Evolutionary conservation across 306 rosid genomes (phyloP).

Genomic region (Oemleria cerasiformis): DNA sequence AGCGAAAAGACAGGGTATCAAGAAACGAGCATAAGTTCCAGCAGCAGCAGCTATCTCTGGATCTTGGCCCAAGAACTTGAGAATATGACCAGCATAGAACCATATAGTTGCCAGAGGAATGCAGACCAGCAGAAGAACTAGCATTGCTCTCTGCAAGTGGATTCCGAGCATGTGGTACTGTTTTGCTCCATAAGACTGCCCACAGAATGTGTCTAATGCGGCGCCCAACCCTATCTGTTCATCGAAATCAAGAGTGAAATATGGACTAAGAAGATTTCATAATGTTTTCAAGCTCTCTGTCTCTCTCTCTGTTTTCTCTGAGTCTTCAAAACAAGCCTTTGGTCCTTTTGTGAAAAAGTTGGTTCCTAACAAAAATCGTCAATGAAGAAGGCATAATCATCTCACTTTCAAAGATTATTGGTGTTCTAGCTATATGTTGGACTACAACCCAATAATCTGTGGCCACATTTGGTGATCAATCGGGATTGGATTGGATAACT

Average conservation of each 20-base stretch:
- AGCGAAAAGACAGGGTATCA: constrained; percentile 35
- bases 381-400: no score
- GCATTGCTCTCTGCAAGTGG: constrained; percentile 40
- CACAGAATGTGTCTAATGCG: constrained; percentile 44
- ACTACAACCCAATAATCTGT: no score
- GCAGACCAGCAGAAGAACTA: constrained; percentile 34
- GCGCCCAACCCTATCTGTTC: constrained; percentile 39
- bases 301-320: no score
- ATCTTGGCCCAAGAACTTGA: constrained; percentile 33
- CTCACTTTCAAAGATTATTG: no score
- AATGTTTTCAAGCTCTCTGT: no score
- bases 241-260: neutral
- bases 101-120: constrained; percentile 29
- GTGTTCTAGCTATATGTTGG: no score
- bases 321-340: no score
- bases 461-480: no score
- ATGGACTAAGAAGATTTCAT: neutral
- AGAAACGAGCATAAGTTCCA: constrained; percentile 32
- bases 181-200: constrained; percentile 42
- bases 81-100: constrained; percentile 34
- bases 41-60: constrained; percentile 35
- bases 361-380: no score
- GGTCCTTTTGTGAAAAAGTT: no score
- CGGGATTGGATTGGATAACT: no score
- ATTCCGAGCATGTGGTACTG: constrained; percentile 36